Evolutionary conservation across 371 early-diverging fungal genomes (phyloP).

Genomic region (Fennellomyces sp.): DNA sequence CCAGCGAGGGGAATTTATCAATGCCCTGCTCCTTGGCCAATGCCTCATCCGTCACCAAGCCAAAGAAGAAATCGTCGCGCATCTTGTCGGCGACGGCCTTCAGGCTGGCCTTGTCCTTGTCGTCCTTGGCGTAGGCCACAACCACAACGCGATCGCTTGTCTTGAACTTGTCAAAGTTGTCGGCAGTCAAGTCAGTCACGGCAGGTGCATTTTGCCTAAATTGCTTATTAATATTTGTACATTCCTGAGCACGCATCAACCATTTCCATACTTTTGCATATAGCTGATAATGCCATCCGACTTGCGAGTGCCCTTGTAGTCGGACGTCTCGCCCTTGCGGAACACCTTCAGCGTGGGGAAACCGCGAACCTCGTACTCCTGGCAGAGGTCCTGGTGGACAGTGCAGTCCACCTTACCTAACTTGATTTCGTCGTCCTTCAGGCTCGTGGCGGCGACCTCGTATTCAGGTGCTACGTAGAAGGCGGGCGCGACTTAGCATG

Average conservation of each 20-base stretch:
- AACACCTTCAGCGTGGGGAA: conserved; percentile 96
- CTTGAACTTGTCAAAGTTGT: conserved; percentile 74
- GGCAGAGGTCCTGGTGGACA: conserved; percentile 80
- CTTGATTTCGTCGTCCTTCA: conserved; percentile 71
- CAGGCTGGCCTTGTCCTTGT: conserved; percentile 62
- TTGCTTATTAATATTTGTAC: neutral
- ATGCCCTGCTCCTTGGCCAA: conserved; percentile 47
- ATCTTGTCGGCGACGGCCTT: conserved; percentile 70
- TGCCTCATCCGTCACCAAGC: conserved; percentile 65
- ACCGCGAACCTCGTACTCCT: conserved; percentile 79
- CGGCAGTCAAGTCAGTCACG: conserved; percentile 66
- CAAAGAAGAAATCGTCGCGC: conserved; percentile 88
- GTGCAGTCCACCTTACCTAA: conserved; percentile 97
- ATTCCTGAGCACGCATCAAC: neutral
- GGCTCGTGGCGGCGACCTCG: conserved; percentile 82
- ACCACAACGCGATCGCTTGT: conserved; percentile 86
- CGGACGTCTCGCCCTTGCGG: conserved; percentile 64
- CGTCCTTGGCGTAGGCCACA: conserved; percentile 75
- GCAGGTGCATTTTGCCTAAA: conserved; percentile 78
- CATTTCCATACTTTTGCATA: conserved; percentile 92
- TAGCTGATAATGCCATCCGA: conserved; percentile 82
- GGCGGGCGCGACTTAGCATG: no score
- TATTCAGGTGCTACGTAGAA: conserved; percentile 86
- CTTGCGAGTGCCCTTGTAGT: conserved; percentile 87
- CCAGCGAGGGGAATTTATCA: conserved; percentile 66